Evolutionary conservation across 2,329 filamentous ascomycete species (phyloP), one percentile per base, ranked within the genome.

Genomic region (Gaeumannomyces tritici): DNA sequence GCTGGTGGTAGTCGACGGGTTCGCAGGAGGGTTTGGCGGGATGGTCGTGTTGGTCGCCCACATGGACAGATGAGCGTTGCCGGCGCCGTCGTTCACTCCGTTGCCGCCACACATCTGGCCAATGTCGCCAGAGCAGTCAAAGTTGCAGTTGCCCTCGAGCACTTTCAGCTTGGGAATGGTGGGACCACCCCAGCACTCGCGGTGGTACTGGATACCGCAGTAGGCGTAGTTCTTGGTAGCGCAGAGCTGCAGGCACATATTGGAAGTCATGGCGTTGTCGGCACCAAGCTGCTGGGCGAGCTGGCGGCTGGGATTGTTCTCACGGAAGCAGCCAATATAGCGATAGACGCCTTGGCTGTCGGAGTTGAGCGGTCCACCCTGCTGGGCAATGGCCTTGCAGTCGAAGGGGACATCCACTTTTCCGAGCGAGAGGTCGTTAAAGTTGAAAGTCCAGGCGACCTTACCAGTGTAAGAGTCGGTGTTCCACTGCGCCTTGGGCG

Each of bases 401-500:
- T 69, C 69, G 64, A 86, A 85, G 13, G 79, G 71, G 6, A 85
- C 76, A 9, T 73, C 71, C 60, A 82, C 79, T 72, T 85, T 85
- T 31, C 77, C 79, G 60, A 80, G 76, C 1, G 68, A 70, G 0
- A 79, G 77, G 62, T 85, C 83, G 61, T 83, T 81, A 57, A 80
- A 80, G 69, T 85, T 86, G 67, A 86, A 76, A 0, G 79, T 83
- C 83, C 83, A 86, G 2, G 72, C 68, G 0, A 82, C 80, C 0
- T 70, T 73, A 3, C 79, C 79, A 4, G 72, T 73, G 64, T 80
- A 83, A 0, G 79, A 69, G n/a, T 81, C 75, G 1, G 77, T 71
- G 65, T 87, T 85, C 75, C 83, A 82, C 65, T 85, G 83, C 0
- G 76, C 74, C 68, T 84, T 83, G 11, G 83, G 82, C 0, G 80